Base-by-base conservation (phyloP, 352 stramenopile genomes). In the Elongisporangium undulatum region DNA sequence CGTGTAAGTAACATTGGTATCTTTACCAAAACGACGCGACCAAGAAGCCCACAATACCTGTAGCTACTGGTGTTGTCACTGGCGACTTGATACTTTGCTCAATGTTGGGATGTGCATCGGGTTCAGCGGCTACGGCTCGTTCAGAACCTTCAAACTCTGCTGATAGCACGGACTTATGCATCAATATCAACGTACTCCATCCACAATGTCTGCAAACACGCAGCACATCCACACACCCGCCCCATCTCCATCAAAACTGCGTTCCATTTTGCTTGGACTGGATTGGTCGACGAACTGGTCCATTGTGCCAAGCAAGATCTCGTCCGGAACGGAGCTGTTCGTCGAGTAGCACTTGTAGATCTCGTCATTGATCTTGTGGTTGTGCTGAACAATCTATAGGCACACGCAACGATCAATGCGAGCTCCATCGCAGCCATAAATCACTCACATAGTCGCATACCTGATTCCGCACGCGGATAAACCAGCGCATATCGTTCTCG, bases 291-390 rank as follows among this genome's bases (percentile, higher is more conserved):
- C 61, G 7, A 63, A 20, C 10, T 66, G 60, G 1, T 69, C 60
- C n/a, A 17, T 51, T 3, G 66, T 49, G 0, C 75, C 83, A 2
- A 92, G 64, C 51, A 90, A 58, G 51, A 90, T 57, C 22, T 90
- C 80, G 45, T 92, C 79, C 1, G 83, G 83, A 9, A 92, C 79
- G 2, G 80, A 84, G 72, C 75, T 92, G 71, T 89, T 92, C 67
- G 87, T 92, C 20, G 68, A 76, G 66, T 90, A 92, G 67, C 77
- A 92, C 22, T 76, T 74, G 68, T 82, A 88, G 61, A 92, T 90
- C 58, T 90, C 80, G 54, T 90, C 81, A 20, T 64, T 90, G 58
- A 92, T 87, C 16, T 69, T 68, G 53, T 92, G 83, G 62, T 92
- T 92, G 54, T 92, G 83, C 38, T 88, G 71, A 8, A 78, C 72